Evolutionary conservation across 805 yeast genomes (phyloP), one percentile per base, ranked within the genome.

Genomic region (Hanseniaspora valbyensis): DNA sequence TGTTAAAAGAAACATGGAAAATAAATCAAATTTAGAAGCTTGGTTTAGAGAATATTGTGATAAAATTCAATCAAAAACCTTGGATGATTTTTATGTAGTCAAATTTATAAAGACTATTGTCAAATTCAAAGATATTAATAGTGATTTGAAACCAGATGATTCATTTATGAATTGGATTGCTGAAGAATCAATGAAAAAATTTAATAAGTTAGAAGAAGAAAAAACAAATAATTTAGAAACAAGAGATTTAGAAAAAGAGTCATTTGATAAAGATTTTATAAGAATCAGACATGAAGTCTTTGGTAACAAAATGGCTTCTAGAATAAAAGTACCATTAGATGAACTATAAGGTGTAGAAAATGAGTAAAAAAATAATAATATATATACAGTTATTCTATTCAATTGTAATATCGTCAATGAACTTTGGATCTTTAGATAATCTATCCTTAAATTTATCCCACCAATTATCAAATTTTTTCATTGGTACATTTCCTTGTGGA

Each of bases 381-480:
- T 22, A 52, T 43, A 36, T 43, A n/a, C n/a, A n/a, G n/a, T n/a
- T n/a, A 42, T 32, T 37, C 42, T 16, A 59, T 40, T 55, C 56
- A 24, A 55, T 57, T 4, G 68, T 65, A 5, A 65, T 66, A 44
- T 70, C 71, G 54, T 86, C 85, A 44, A 90, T 65, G 61, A 87
- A 89, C 49, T 76, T 78, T 1, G 96, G 96, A 61, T 90, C 94
- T 54, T 82, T 83, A 10, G 77, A 73, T 53, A 92, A 59, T 60
- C 83, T 81, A 6, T 75, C 66, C 63, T 77, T 84, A 67, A 92
- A 90, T 65, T 87, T 89, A 56, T 75, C 80, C 98, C 98, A 86
- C 98, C 98, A 90, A 37, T 76, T 81, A 61, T 90, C 94, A 59
- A 90, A 90, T 39, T 79, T 83, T 59, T 81, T 84, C 61, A 90